Evolutionary conservation across 2,329 filamentous ascomycete species (phyloP), one percentile per base, ranked within the genome.

Genomic region (Fusarium virguliforme): DNA sequence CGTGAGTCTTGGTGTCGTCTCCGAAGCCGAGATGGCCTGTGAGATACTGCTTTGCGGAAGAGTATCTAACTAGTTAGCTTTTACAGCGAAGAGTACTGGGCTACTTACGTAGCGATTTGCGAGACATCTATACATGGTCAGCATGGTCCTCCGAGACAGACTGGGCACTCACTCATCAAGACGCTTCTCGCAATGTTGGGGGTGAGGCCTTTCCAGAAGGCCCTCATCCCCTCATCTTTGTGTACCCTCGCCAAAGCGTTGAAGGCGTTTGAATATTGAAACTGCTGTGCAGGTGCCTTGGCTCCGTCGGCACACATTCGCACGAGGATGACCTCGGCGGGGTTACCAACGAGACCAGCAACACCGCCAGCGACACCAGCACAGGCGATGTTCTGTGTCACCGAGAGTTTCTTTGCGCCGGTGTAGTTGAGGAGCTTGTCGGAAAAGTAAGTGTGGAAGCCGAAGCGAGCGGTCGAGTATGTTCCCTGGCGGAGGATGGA

Each of bases 301-400:
- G 83, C 83, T 1, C 82, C 83, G 70, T 85, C 83, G 13, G 83
- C 81, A 64, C 83, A 84, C 83, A 85, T 85, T 7, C 83, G 76
- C 0, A 85, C 83, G 6, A 85, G 78, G 1, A 84, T 77, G 0
- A 83, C 79, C 67, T 85, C 83, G 10, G 83, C 81, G 4, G 83
- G 83, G 26, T 85, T 85, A n/a, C 83, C 83, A 4, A 85, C 74
- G n/a, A 84, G 40, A 15, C 83, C 83, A 1, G 83, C 83, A 18
- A 83, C 73, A 8, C 83, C 82, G 12, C 83, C 83, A 0, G 83
- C 80, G 1, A 81, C 38, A 5, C 80, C 81, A 3, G 83, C 83
- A 41, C 82, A 83, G 0, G 76, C 74, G 24, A 84, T 80, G 12
- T 82, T 84, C 43, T 72, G 73, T 6, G 74, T 65, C 0, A 79